phyloP scores from a whole-genome alignment of 2,329 filamentous ascomycete species.

The Colletotrichum filicis region DNA sequence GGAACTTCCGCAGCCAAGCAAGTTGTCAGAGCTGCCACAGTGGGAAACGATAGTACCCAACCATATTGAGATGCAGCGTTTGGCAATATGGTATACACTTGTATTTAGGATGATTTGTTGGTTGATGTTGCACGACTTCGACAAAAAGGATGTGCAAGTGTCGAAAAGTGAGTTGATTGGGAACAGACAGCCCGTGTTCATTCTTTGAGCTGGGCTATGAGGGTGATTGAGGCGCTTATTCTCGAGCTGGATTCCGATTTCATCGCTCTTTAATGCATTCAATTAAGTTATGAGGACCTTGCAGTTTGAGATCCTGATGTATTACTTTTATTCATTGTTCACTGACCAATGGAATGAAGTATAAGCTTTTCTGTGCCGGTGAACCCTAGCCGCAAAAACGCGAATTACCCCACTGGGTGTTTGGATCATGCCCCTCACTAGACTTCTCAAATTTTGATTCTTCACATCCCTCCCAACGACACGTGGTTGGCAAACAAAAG shows the following conservation, averaged over 20 bases:
- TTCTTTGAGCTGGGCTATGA: conserved; percentile 25
- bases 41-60: not conserved
- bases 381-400: not conserved
- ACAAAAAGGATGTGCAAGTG: conserved; percentile 47
- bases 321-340: not conserved
- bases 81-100: conserved; percentile 45
- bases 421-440: not conserved
- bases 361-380: not conserved
- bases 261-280: not conserved
- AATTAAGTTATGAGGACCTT: not conserved
- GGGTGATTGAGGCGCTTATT: not conserved
- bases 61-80: conserved; percentile 1
- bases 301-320: too few relatives aligned
- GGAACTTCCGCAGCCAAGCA: not conserved
- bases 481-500: not conserved
- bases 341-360: not conserved
- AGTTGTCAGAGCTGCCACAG: not conserved
- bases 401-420: not conserved
- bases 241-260: not conserved
- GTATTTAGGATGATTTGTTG: conserved; percentile 51
- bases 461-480: not conserved
- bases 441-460: not conserved
- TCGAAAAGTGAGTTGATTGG: conserved; percentile 46
- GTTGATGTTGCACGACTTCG: conserved; percentile 50
- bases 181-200: conserved; percentile 49